phyloP scores from a whole-genome alignment of 164 flowering plant genomes.

The Annona squamosa region DNA sequence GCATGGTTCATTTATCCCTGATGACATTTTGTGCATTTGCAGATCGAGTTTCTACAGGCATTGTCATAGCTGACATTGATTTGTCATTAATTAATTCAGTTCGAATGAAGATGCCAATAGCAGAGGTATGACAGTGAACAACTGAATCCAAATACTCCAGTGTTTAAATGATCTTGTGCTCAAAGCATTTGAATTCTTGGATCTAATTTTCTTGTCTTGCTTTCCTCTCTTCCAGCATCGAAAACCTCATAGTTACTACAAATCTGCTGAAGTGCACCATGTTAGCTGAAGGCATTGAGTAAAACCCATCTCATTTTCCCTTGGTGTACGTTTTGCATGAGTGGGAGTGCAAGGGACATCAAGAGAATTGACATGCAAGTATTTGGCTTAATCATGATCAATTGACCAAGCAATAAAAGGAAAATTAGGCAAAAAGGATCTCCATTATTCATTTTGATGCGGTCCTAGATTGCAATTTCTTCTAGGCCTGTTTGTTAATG shows the following conservation, averaged over 20 bases:
- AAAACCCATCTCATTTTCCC: background rate
- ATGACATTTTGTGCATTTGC: slow-evolving; percentile 18
- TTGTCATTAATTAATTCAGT: slow-evolving; percentile 61
- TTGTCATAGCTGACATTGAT: slow-evolving; percentile 82
- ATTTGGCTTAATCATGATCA: background rate
- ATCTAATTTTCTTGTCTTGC: slow-evolving; percentile 4
- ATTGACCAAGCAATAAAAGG: background rate
- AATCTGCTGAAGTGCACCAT: background rate
- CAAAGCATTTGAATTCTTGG: background rate
- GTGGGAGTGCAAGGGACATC: background rate
- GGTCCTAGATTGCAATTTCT: too few relatives aligned
- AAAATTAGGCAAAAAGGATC: too few relatives aligned
- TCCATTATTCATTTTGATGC: too few relatives aligned
- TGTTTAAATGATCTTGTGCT: background rate
- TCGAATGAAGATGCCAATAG: slow-evolving; percentile 72
- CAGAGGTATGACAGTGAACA: slow-evolving; percentile 34
- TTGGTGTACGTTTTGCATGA: too few relatives aligned
- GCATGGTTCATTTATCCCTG: background rate
- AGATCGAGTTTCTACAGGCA: slow-evolving; percentile 74
- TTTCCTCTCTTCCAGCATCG: slow-evolving; percentile 41
- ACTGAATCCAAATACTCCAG: background rate
- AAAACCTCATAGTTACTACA: slow-evolving; percentile 63
- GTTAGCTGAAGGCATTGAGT: background rate
- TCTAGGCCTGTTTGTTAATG: too few relatives aligned
- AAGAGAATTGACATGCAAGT: too few relatives aligned